Conservation (phyloP, 2,329 filamentous ascomycete genomes). For the Aureobasidium pullulans region DNA sequence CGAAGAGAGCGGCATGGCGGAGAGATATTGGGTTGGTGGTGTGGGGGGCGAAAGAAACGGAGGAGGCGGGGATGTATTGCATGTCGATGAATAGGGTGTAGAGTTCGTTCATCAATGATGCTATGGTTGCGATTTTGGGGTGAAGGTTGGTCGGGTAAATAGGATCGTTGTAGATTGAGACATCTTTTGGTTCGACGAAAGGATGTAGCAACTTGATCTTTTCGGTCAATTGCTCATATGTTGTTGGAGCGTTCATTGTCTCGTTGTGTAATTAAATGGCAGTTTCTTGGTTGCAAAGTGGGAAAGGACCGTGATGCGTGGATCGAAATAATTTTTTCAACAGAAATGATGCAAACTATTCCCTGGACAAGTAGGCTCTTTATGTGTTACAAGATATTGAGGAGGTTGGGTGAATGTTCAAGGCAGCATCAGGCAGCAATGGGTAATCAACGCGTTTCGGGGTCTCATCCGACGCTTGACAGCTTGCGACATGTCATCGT, state of each 20-base stretch:
- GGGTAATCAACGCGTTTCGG: background rate
- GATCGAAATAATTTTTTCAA: no score
- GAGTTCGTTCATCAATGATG: conserved; percentile 2
- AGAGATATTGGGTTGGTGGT: background rate
- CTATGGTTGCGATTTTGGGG: conserved; percentile 2
- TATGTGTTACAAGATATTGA: background rate
- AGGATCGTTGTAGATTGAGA: background rate
- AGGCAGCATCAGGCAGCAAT: background rate
- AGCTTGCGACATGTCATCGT: no score
- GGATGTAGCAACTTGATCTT: background rate
- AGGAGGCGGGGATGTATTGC: background rate
- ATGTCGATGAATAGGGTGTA: conserved; percentile 11
- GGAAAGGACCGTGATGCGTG: no score
- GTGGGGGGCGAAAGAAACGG: conserved; percentile 8
- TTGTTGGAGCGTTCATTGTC: background rate
- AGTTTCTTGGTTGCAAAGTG: no score
- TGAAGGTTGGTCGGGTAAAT: background rate
- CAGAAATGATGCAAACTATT: no score
- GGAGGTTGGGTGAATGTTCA: no score
- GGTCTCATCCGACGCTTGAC: background rate
- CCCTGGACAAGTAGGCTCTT: no score
- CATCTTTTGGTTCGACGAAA: background rate
- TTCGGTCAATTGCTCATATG: background rate
- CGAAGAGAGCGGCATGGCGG: background rate
- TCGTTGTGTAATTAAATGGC: background rate